Evolutionary conservation across 2,329 filamentous ascomycete genomes (phyloP), one percentile per base, ranked within the genome.

Genomic region (Pseudogymnoascus sp.): DNA sequence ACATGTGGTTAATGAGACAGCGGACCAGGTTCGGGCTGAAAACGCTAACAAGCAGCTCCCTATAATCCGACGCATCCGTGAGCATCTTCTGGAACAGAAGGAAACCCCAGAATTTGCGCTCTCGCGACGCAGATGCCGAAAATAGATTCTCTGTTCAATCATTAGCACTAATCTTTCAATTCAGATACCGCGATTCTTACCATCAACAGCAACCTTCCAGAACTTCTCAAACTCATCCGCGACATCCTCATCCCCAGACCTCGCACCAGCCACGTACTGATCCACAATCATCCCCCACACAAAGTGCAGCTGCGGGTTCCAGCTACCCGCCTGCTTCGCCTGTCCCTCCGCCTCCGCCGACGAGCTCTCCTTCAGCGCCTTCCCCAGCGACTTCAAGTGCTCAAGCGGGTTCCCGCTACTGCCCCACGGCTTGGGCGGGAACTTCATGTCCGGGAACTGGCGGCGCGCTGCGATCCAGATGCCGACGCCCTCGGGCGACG

Each of bases 41-140:
- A 0, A 96, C 78, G 7, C 75, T 80, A 66, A 74, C 80, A 61
- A 77, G 83, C 68, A 80, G 82, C 63, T 72, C 78, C 66, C 65
- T 73, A 66, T 73, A 83, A 72, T 69, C 78, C 33, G 79, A 77
- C 7, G 82, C 74, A 3, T 78, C 77, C 49, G 81, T 77, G 3
- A 97, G 76, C 68, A 92, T 84, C 70, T 88, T 90, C 69, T 88
- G 86, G 70, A 97, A 91, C 2, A 97, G 83, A 69, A 92, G 85
- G 75, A 97, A 93, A 0, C 94, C 94, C 74, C 91, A 92, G 70
- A 91, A 91, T 74, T 97, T 97, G 62, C 95, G 89, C 68, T 92
- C 91, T 45, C 92, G 86, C 1, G 92, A 95, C 6, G 92, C 88
- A 10, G 83, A 85, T 63, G 88, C 84, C 5, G 90, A 88, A 72